phyloP scores from a whole-genome alignment of 495 filamentous ascomycete genomes.

The Aspergillus sclerotiicarbonarius region DNA sequence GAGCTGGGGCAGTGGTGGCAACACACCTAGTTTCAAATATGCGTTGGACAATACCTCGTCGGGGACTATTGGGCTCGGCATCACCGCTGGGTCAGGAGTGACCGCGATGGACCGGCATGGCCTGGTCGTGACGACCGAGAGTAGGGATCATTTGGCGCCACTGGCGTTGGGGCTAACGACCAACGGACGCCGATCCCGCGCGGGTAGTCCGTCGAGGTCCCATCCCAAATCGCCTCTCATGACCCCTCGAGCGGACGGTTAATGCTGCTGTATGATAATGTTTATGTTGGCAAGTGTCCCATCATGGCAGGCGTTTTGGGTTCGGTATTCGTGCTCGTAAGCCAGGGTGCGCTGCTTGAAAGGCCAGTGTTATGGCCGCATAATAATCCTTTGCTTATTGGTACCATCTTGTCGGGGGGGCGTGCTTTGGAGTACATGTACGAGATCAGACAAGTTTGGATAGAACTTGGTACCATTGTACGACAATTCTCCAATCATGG shows the following conservation, averaged over 20 bases:
- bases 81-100: conserved; percentile 38
- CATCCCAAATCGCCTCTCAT: conserved; percentile 42
- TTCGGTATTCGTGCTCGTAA: not conserved
- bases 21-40: conserved; percentile 52
- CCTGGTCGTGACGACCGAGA: conserved; percentile 75
- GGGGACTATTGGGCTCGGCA: conserved; percentile 48
- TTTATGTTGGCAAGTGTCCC: conserved; percentile 10
- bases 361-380: not conserved
- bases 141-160: conserved; percentile 65
- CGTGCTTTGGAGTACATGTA: conserved; percentile 1
- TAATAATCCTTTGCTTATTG: not conserved
- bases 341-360: not conserved
- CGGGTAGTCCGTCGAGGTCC: conserved; percentile 45
- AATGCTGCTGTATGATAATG: conserved; percentile 25
- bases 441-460: too few relatives aligned
- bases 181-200: conserved; percentile 44
- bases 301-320: conserved; percentile 6
- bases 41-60: conserved; percentile 55
- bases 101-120: conserved; percentile 70
- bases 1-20: conserved; percentile 38
- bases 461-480: too few relatives aligned
- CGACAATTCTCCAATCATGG: too few relatives aligned
- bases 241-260: conserved; percentile 42
- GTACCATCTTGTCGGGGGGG: not conserved
- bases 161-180: conserved; percentile 42